These are phyloP conservation scores for Aspergillus phoenicis DNA, from an alignment of 2,329 filamentous ascomycete species.

Conservation along the genomic window DNA sequence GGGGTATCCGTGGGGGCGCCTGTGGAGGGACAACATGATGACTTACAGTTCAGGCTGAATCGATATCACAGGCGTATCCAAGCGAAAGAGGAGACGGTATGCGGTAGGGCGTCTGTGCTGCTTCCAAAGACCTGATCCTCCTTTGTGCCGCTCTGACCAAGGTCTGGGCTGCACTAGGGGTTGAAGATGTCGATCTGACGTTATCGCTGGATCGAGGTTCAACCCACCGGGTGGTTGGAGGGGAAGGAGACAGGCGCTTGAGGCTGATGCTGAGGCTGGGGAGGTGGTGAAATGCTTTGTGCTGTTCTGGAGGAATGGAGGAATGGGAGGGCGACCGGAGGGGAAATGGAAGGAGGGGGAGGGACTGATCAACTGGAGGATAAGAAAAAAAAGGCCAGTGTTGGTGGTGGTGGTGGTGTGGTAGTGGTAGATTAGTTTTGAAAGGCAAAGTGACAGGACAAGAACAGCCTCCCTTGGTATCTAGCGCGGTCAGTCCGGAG, in stretches of 20 bases:
- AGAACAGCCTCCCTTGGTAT: background rate
- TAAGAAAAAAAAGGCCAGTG: background rate
- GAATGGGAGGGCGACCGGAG: background rate
- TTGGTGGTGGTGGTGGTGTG: background rate
- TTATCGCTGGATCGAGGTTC: constrained; percentile 10
- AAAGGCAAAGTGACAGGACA: background rate
- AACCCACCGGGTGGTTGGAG: background rate
- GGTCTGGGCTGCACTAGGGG: constrained; percentile 14
- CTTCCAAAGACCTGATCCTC: background rate
- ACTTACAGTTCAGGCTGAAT: constrained; percentile 3
- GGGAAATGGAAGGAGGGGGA: constrained; percentile 2
- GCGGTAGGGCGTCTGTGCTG: background rate
- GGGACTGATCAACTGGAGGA: background rate
- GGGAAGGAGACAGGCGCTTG: background rate
- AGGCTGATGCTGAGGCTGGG: background rate
- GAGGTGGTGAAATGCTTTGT: too few relatives aligned
- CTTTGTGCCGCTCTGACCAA: constrained; percentile 10
- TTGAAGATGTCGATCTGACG: constrained; percentile 12
- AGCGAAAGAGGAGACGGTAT: background rate
- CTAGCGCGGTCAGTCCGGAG: constrained; percentile 3
- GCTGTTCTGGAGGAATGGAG: too few relatives aligned
- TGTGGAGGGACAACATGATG: constrained; percentile 1
- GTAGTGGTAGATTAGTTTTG: background rate
- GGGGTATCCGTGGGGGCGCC: background rate
- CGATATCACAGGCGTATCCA: background rate